Conservation (phyloP, 2,329 filamentous ascomycete species). For the Aspergillus sp. region DNA sequence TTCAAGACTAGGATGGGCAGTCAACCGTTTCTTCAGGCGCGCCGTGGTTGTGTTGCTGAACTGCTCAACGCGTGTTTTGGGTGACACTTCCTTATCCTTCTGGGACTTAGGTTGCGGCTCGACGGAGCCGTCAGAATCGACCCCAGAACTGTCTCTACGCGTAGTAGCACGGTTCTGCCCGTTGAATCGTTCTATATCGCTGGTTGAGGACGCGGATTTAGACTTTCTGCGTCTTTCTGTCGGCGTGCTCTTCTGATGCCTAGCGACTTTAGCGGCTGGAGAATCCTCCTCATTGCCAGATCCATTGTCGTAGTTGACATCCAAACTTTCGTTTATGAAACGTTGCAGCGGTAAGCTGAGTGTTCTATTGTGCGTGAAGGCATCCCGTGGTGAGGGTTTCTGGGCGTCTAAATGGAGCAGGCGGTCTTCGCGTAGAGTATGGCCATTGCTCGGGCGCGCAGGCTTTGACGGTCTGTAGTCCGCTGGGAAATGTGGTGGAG, state of each 20-base stretch:
- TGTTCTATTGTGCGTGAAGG: conserved; percentile 29
- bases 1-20: conserved; percentile 33
- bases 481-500: conserved; percentile 23
- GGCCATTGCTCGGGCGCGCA: conserved; percentile 22
- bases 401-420: conserved; percentile 29
- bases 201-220: conserved; percentile 8
- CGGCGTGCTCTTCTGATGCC: neutral
- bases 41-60: conserved; percentile 23
- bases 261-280: conserved; percentile 5
- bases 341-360: conserved; percentile 41
- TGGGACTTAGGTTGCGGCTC: conserved; percentile 12
- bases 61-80: conserved; percentile 16
- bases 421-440: conserved; percentile 32
- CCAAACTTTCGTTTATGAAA: conserved; percentile 40
- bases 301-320: conserved; percentile 27
- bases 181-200: conserved; percentile 4
- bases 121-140: conserved; percentile 6
- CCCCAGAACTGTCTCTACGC: conserved; percentile 17
- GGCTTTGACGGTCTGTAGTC: conserved; percentile 18
- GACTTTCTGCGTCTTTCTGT: conserved; percentile 17
- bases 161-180: conserved; percentile 15
- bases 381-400: conserved; percentile 21
- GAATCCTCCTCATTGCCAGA: conserved; percentile 13
- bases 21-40: conserved; percentile 30
- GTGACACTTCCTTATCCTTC: conserved; percentile 18